Evolutionary conservation across 805 yeast genomes (phyloP), one percentile per base, ranked within the genome.

Genomic region (Hanseniaspora lachancei): DNA sequence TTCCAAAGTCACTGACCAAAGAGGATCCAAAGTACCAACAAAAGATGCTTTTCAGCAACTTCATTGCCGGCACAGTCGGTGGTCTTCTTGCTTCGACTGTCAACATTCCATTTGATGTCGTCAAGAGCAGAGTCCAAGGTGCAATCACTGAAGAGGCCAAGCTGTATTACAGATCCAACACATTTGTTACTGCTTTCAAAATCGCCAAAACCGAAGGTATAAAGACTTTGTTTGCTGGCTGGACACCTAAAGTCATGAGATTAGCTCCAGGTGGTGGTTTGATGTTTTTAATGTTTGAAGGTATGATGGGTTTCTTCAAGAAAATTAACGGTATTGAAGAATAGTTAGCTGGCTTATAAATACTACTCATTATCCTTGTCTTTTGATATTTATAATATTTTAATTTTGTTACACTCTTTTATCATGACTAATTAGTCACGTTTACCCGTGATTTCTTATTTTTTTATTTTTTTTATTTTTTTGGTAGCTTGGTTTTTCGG

Each of bases 181-280:
- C 95, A 3, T 72, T 93, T 57, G 67, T 75, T 44, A 76, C 81
- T 20, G 86, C 93, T 24, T 80, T 81, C 64, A 80, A 75, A 68
- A 44, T 55, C 10, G 54, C 54, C 41, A 61, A 60, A 44, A 97
- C 91, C 72, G 99, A 93, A 76, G 98, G 99, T 34, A 79, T 88
- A 63, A 74, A 72, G 49, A 96, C 97, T 8, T 77, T 93, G 58
- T 91, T 89, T 72, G 91, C 89, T 74, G 98, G 98, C 42, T 91
- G 93, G 79, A 68, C 89, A 60, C 99, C 99, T 62, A 93, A 93
- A 76, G 97, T 93, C 13, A 76, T 93, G 67, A 83, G 99, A 78
- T 77, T 93, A 62, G 98, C 97, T 49, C 98, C 99, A 59, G 99
- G 99, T 66, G 99, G 99, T 70, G 99, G 99, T 75, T 89, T 93